These are phyloP conservation scores for Suillus weaverae DNA, from an alignment of 768 basidiomycete genomes.

Conservation along the genomic window DNA sequence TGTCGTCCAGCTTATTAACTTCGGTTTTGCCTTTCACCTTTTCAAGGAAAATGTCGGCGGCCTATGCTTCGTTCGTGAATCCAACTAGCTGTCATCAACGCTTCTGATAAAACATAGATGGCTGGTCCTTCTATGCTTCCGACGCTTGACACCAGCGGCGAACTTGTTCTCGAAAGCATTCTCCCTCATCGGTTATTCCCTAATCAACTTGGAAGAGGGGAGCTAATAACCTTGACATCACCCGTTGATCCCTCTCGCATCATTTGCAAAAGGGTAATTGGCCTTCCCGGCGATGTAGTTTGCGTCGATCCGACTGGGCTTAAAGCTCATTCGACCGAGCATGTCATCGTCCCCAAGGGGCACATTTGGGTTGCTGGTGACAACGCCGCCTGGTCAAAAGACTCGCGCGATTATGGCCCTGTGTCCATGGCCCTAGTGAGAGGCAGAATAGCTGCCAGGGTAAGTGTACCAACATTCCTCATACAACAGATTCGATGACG, in stretches of 20 bases:
- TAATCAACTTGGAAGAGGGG: conserved; percentile 61
- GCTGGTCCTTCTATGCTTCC: conserved; percentile 81
- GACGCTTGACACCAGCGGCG: conserved; percentile 59
- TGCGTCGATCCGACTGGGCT: conserved; percentile 84
- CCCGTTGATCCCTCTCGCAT: conserved; percentile 64
- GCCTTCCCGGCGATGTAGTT: conserved; percentile 84
- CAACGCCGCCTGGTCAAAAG: conserved; percentile 78
- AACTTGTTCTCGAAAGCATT: conserved; percentile 64
- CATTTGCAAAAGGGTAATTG: conserved; percentile 89
- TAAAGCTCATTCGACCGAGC: conserved; percentile 63
- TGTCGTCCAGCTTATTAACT: conserved; percentile 48
- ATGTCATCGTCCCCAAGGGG: conserved; percentile 78
- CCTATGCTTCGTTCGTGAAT: conserved; percentile 46
- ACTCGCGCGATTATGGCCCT: conserved; percentile 93
- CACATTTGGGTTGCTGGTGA: conserved; percentile 93
- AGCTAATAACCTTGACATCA: conserved; percentile 71
- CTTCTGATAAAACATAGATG: conserved; percentile 44
- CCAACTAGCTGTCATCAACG: not conserved
- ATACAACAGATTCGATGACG: not conserved
- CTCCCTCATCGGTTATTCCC: conserved; percentile 54
- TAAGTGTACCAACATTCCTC: conserved; percentile 31
- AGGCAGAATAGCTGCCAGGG: conserved; percentile 65
- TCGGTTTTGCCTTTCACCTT: conserved; percentile 59
- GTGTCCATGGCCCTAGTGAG: conserved; percentile 79
- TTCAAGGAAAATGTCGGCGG: conserved; percentile 62